These are phyloP conservation scores for Basidioascus undulatus DNA, from an alignment of 768 basidiomycete species.

Conservation along the genomic window DNA sequence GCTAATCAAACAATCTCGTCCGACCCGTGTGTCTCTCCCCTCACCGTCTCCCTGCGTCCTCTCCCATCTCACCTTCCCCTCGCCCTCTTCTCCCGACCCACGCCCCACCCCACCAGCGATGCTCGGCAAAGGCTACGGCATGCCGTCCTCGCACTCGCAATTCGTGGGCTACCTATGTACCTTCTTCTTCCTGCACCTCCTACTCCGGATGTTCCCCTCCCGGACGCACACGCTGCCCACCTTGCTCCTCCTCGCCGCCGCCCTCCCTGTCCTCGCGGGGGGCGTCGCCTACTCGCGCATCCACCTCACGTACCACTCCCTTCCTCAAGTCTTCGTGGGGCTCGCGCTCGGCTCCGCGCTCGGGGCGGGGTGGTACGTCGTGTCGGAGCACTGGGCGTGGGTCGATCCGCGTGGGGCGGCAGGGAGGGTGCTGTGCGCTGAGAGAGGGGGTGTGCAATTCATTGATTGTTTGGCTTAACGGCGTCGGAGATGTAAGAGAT, in stretches of 20 bases:
- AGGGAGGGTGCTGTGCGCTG: too few relatives aligned
- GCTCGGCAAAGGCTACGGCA: conserved; percentile 51
- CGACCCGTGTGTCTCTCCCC: conserved; percentile 26
- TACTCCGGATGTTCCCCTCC: conserved; percentile 39
- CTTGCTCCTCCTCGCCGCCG: conserved; percentile 27
- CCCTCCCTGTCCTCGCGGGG: conserved; percentile 31
- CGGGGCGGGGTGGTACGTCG: conserved; percentile 30
- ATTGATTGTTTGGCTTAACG: too few relatives aligned
- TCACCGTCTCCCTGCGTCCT: neutral
- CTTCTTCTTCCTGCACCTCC: conserved; percentile 49
- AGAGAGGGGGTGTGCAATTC: too few relatives aligned
- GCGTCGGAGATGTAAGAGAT: too few relatives aligned
- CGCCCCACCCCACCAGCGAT: conserved; percentile 21
- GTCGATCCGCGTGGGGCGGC: too few relatives aligned
- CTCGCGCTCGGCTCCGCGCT: conserved; percentile 34
- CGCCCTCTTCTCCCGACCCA: neutral
- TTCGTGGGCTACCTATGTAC: conserved; percentile 71
- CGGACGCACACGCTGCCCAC: conserved; percentile 25
- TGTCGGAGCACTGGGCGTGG: too few relatives aligned
- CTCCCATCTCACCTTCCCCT: neutral
- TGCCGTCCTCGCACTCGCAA: conserved; percentile 72
- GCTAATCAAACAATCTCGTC: conserved; percentile 40
- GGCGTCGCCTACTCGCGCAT: conserved; percentile 56
- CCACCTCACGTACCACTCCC: conserved; percentile 45
- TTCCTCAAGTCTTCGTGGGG: conserved; percentile 53